A percentile compares a stretch with the other conserved stretches of the same genome.
phyloP scores from a whole-genome alignment of 257 asterid species.

The Capsicum pubescens region DNA sequence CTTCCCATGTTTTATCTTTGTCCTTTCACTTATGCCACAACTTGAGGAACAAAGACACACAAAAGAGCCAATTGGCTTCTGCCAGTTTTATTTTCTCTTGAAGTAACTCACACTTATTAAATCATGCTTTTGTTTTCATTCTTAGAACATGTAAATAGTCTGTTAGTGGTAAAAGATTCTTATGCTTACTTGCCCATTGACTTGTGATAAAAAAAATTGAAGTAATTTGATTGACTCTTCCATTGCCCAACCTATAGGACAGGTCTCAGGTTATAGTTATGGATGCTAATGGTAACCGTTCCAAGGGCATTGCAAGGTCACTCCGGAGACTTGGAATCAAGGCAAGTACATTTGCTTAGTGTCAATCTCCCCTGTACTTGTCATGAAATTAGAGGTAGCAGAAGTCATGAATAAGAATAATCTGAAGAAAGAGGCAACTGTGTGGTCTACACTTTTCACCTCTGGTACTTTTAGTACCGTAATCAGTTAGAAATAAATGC shows the following conservation, averaged over 20 bases:
- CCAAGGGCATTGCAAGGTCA: conserved; percentile 87
- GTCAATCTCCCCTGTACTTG: conserved; percentile 14
- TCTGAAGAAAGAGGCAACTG: conserved; percentile 20
- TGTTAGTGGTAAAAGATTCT: conserved; percentile 7
- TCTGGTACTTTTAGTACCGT: conserved; percentile 16
- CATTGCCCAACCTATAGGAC: conserved; percentile 48
- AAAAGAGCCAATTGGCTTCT: conserved; percentile 13
- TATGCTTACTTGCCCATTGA: background rate
- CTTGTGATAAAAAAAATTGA: background rate
- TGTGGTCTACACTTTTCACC: conserved; percentile 14
- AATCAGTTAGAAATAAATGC: conserved; percentile 6
- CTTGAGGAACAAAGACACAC: background rate
- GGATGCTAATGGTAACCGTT: conserved; percentile 90
- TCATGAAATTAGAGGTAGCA: conserved; percentile 10
- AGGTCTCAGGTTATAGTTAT: conserved; percentile 82
- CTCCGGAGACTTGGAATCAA: conserved; percentile 77
- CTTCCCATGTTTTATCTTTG: background rate
- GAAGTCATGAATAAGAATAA: conserved; percentile 21
- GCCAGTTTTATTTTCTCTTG: background rate
- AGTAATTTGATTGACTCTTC: conserved; percentile 10
- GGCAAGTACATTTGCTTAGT: conserved; percentile 54
- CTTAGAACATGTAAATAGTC: conserved; percentile 20
- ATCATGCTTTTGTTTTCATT: conserved; percentile 21
- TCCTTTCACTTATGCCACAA: conserved; percentile 4
- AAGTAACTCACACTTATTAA: background rate